Conservation (phyloP, 2,329 filamentous ascomycete genomes). For the Nakataea oryzae region DNA sequence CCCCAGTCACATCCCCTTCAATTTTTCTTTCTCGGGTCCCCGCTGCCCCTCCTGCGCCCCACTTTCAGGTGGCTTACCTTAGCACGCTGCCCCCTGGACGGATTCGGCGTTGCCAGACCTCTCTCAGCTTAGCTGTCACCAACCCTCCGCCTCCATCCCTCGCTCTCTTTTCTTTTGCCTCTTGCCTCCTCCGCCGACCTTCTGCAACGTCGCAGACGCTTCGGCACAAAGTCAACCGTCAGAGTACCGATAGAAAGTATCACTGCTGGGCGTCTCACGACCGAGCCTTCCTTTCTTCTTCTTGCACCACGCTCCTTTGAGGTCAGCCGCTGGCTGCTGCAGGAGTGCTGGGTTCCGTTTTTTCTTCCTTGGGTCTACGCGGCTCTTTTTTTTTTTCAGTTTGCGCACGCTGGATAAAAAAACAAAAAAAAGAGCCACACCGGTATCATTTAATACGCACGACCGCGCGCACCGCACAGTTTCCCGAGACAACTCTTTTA, state of each 20-base stretch:
- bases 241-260: constrained; percentile 1
- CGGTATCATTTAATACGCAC: neutral
- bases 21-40: neutral
- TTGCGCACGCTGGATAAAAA: neutral
- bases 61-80: neutral
- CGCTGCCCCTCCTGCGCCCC: neutral
- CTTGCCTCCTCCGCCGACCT: neutral
- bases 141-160: neutral
- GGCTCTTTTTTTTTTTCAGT: neutral
- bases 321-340: constrained; percentile 81
- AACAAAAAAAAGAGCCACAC: neutral
- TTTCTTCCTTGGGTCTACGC: neutral
- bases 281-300: constrained; percentile 1
- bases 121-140: neutral
- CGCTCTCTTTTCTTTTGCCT: constrained; percentile 1
- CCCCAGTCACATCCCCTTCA: neutral
- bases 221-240: neutral
- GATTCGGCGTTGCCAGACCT: neutral
- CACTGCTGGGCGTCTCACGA: neutral
- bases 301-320: constrained; percentile 48
- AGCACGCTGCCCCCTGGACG: neutral
- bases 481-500: neutral
- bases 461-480: neutral
- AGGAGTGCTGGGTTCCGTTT: constrained; percentile 28
- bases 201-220: constrained; percentile 1